Conservation (phyloP, 148 eudicot genomes). For the Agrostemma githago region DNA sequence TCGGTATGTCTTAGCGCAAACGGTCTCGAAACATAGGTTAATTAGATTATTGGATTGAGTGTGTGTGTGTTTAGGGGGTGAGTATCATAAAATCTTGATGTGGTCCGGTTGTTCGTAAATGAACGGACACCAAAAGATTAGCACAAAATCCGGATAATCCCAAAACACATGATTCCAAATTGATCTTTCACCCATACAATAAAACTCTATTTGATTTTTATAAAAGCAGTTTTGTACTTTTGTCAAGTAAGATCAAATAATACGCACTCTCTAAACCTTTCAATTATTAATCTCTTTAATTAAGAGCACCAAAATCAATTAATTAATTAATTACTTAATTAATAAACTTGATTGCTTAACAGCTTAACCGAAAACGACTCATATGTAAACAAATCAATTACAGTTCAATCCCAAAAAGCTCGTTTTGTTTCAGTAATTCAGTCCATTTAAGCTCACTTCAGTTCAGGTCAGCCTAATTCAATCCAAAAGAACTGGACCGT, state of each 20-base stretch:
- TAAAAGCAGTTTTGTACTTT: too few species aligned
- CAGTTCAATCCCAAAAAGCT: too few species aligned
- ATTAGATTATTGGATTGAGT: not conserved
- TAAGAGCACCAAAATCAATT: not conserved
- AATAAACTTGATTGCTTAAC: not conserved
- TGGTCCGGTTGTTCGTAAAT: slow-evolving; percentile 1
- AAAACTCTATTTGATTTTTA: not conserved
- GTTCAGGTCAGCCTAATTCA: too few species aligned
- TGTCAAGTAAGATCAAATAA: too few species aligned
- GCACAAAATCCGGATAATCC: not conserved
- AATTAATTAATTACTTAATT: too few species aligned
- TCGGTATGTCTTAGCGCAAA: too few species aligned
- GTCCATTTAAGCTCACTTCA: too few species aligned
- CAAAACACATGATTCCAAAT: not conserved
- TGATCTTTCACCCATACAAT: not conserved
- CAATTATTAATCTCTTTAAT: not conserved
- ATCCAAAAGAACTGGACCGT: too few species aligned
- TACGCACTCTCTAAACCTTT: not conserved
- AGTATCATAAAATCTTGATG: not conserved
- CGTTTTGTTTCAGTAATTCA: too few species aligned
- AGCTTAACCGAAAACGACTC: not conserved
- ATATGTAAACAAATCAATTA: not conserved
- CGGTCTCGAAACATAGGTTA: not conserved
- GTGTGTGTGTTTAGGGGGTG: too few species aligned
- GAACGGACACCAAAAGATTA: not conserved